Evolutionary conservation across 192 early-diverging fungal genomes (phyloP).

Genomic region (Backusella macrospora): DNA sequence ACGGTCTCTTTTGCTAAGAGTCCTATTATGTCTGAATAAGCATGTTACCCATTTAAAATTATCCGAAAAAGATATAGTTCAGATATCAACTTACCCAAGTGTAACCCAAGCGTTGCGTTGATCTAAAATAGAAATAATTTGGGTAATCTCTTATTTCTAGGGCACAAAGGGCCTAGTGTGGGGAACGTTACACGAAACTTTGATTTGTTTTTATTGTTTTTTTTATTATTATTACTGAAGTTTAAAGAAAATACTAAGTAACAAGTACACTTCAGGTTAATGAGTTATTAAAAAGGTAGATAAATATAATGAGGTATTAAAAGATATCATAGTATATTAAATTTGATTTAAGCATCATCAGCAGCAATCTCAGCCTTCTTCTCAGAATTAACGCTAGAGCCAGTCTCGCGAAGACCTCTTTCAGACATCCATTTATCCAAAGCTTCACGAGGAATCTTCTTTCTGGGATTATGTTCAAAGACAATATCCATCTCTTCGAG

Average conservation of each 20-base stretch:
- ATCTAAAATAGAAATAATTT: neutral
- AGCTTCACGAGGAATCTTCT: slow-evolving; percentile 22
- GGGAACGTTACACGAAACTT: slow-evolving; percentile 6
- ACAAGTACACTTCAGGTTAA: neutral
- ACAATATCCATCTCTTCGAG: slow-evolving; percentile 38
- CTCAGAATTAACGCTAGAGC: slow-evolving; percentile 4
- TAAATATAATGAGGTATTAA: slow-evolving; percentile 7
- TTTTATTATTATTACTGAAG: slow-evolving; percentile 1
- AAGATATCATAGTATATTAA: slow-evolving; percentile 4
- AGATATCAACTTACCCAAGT: neutral
- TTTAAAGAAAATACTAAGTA: neutral
- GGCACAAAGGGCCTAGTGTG: neutral
- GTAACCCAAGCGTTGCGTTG: neutral
- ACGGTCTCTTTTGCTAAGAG: too few relatives aligned
- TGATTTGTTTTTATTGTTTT: neutral
- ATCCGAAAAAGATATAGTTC: slow-evolving; percentile 1
- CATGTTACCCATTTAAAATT: neutral
- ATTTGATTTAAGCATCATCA: slow-evolving; percentile 11
- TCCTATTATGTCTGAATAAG: too few relatives aligned
- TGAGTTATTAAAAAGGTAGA: slow-evolving; percentile 9
- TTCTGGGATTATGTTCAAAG: slow-evolving; percentile 32
- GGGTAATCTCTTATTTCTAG: neutral
- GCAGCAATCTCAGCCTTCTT: neutral
- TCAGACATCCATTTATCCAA: slow-evolving; percentile 15
- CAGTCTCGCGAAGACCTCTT: slow-evolving; percentile 25